Conservation (phyloP, 2,329 filamentous ascomycete genomes). For the Zalaria obscura region DNA sequence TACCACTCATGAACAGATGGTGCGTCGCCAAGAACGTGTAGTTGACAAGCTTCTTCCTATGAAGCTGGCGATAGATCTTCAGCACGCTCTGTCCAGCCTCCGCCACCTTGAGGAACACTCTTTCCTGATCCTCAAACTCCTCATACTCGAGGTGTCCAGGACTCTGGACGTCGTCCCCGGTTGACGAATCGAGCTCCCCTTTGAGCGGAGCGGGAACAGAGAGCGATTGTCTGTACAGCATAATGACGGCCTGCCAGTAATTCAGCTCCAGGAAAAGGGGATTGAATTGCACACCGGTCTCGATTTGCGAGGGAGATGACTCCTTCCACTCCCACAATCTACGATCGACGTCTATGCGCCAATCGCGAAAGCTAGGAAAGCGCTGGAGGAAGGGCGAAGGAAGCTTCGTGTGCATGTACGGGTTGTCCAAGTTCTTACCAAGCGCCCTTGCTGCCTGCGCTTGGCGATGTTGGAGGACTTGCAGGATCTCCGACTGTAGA, state of each 20-base stretch:
- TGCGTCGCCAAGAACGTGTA: conserved; percentile 94
- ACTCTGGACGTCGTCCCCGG: conserved; percentile 41
- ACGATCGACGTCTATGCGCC: conserved; percentile 76
- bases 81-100: conserved; percentile 89
- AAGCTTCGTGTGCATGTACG: conserved; percentile 63
- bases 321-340: conserved; percentile 78
- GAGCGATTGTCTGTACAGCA: conserved; percentile 78
- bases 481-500: conserved; percentile 85
- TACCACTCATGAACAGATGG: conserved; percentile 92
- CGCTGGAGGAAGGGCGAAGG: conserved; percentile 73
- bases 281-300: conserved; percentile 80
- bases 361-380: conserved; percentile 75
- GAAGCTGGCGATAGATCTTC: conserved; percentile 78
- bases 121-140: conserved; percentile 67
- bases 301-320: conserved; percentile 58
- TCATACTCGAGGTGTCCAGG: conserved; percentile 42
- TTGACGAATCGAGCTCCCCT: conserved; percentile 51
- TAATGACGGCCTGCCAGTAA: conserved; percentile 94
- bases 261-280: conserved; percentile 86
- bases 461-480: conserved; percentile 86
- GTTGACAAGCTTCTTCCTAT: conserved; percentile 78
- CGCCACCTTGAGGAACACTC: conserved; percentile 86
- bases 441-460: conserved; percentile 60
- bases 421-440: conserved; percentile 46
- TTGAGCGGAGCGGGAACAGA: conserved; percentile 78